Evolutionary conservation across 2,329 filamentous ascomycete species (phyloP), one percentile per base, ranked within the genome.

Genomic region (Talaromyces sp.): DNA sequence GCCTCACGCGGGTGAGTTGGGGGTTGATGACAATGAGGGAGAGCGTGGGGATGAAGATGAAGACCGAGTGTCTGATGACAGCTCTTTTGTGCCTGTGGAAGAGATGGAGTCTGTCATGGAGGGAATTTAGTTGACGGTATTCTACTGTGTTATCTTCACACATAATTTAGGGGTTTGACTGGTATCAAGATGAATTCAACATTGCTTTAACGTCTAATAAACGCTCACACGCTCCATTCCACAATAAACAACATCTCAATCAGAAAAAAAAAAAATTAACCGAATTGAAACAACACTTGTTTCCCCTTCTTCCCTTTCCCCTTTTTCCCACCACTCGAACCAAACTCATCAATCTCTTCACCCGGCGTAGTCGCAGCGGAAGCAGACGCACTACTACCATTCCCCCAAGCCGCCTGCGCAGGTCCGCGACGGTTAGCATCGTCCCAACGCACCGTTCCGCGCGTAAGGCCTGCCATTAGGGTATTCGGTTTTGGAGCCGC

Each of bases 401-500:
- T 64, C 19, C 62, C 69, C 79, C 79, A 81, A 9, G 77, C 72
- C 65, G 73, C 78, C 1, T 66, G 66, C 8, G 70, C 67, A 15
- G 69, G 65, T 22, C 69, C 70, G 22, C 73, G 73, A 8, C 72
- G 72, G 2, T 47, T 47, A 10, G n/a, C 2, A n/a, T 76, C 72
- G 22, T 78, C 73, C 76, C 78, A 79, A n/a, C 78, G 73, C 11
- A 78, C 75, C 7, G 75, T 78, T 2, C 78, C 79, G 4, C 78
- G 76, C 2, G 79, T 80, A 55, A 79, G 74, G 8, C 79, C 79
- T 0, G 77, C 72, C 74, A 80, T 81, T 49, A 83, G 81, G 36
- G 81, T 83, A 47, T 81, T 84, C 3, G 85, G 85, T 68, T 87
- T 97, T 0, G 90, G 84, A 1, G 92, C 92, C 0, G 87, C 82